These are phyloP conservation scores for Posidonia oceanica DNA, from an alignment of 116 monocot species.

Conservation along the genomic window DNA sequence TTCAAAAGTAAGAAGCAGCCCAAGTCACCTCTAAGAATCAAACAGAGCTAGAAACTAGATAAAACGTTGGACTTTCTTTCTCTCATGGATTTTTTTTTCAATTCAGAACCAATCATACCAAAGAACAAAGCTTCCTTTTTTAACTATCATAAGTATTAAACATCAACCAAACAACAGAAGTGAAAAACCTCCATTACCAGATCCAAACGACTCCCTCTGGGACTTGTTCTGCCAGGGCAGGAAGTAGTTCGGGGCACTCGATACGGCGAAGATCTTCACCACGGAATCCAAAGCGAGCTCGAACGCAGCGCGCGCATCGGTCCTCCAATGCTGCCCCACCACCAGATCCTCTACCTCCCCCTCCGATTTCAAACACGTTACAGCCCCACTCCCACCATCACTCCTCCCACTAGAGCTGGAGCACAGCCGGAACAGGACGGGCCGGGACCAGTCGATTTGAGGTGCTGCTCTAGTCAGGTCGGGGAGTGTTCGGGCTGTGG, in stretches of 20 bases:
- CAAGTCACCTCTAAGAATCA: no score
- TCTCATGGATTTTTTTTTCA: no score
- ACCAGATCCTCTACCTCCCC: slow-evolving; percentile 9
- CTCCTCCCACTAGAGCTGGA: background rate
- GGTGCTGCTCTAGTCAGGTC: background rate
- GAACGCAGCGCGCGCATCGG: slow-evolving; percentile 69
- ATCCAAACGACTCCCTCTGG: slow-evolving; percentile 90
- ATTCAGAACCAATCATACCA: no score
- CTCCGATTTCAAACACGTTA: background rate
- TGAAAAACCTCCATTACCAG: slow-evolving; percentile 29
- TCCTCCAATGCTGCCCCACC: slow-evolving; percentile 21
- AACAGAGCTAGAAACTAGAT: no score
- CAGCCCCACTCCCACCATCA: background rate
- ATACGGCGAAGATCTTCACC: slow-evolving; percentile 94
- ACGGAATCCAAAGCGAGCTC: slow-evolving; percentile 95
- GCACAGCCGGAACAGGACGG: no score
- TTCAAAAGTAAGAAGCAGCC: no score
- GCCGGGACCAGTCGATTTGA: no score
- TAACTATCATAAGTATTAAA: background rate
- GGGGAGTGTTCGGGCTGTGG: background rate
- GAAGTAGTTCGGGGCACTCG: slow-evolving; percentile 93
- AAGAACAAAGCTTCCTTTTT: no score
- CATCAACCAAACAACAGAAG: background rate
- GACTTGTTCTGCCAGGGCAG: slow-evolving; percentile 98
- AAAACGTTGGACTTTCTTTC: no score